These are phyloP conservation scores for Crithidia sp. DNA, from an alignment of 208 protist genomes.

Conservation along the genomic window DNA sequence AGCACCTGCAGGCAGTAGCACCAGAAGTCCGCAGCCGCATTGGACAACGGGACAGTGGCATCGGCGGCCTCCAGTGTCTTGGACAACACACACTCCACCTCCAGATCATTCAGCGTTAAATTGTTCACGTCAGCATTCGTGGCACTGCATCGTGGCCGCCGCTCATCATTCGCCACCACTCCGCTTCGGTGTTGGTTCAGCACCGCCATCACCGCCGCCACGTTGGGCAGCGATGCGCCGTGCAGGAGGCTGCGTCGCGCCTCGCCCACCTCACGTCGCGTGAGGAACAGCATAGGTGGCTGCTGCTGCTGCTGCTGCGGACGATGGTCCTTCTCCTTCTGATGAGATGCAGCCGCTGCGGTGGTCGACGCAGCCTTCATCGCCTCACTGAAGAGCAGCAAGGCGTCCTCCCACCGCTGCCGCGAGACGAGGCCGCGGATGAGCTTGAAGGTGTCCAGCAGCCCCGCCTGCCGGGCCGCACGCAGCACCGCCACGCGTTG, in stretches of 20 bases:
- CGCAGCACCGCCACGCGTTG: conserved; percentile 38
- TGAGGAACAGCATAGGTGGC: conserved; percentile 6
- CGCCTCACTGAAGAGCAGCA: conserved; percentile 43
- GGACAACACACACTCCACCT: conserved; percentile 63
- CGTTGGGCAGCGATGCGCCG: conserved; percentile 28
- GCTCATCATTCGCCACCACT: neutral
- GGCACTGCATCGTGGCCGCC: no score
- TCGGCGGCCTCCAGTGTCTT: conserved; percentile 32
- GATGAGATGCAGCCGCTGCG: neutral
- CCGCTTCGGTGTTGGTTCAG: conserved; percentile 26
- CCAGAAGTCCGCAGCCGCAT: conserved; percentile 36
- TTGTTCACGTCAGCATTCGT: neutral
- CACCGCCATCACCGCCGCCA: conserved; percentile 26
- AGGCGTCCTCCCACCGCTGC: conserved; percentile 41
- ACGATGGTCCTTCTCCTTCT: no score
- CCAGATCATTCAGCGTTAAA: conserved; percentile 45
- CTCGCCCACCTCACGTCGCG: conserved; percentile 43
- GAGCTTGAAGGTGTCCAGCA: conserved; percentile 59
- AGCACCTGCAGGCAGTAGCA: conserved; percentile 44
- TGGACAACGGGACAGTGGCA: neutral
- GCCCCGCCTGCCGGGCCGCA: conserved; percentile 25
- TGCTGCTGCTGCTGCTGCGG: no score
- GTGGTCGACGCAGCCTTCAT: conserved; percentile 5
- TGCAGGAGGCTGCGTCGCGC: conserved; percentile 48
- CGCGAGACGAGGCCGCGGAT: conserved; percentile 58